Evolutionary conservation across 2,329 filamentous ascomycete genomes (phyloP), one percentile per base, ranked within the genome.

Genomic region (Fusarium sp.): DNA sequence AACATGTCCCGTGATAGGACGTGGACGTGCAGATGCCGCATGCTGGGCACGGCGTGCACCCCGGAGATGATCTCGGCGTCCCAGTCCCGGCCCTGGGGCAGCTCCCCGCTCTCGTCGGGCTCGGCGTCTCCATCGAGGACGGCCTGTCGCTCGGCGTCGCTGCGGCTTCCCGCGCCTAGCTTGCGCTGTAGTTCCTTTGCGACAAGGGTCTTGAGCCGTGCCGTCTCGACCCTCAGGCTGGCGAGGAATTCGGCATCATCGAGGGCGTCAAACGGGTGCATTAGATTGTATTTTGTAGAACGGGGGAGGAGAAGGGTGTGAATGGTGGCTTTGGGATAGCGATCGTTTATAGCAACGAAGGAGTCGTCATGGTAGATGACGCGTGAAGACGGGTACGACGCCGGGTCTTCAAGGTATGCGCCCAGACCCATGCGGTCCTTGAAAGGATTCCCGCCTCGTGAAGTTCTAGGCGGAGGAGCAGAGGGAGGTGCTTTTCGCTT

Each of bases 21-120:
- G 79, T 99, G 96, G 5, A 98, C 86, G 80, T 99, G 96, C 58
- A 98, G 78, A 78, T 98, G 94, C 68, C 89, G 91, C 96, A 99
- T 98, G 60, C 92, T 95, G 4, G 96, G 96, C 72, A 91, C 89
- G 4, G 94, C 92, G 81, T 99, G 96, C 8, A 97, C 88, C 13
- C 96, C 96, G 18, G 90, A 87, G 52, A 89, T 87, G 51, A 98
- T 86, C 28, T 96, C 94, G 12, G 83, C 82, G 41, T 84, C 81
- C 93, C 94, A 98, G 81, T 98, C 90, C 27, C 95, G 87, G 0
- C 94, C 95, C 0, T 77, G 68, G 0, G 94, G 94, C 9, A 95
- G 82, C 44, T 84, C 76, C 18, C 72, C 73, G 40, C 58, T 59
- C 16, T 46, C 27, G 8, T 61, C 55, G 13, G 73, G 73, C 37